Percentiles rank a stretch among this genome's conserved stretches.
phyloP scores from a whole-genome alignment of 2,329 filamentous ascomycete species.

The Aspergillus alliaceus region DNA sequence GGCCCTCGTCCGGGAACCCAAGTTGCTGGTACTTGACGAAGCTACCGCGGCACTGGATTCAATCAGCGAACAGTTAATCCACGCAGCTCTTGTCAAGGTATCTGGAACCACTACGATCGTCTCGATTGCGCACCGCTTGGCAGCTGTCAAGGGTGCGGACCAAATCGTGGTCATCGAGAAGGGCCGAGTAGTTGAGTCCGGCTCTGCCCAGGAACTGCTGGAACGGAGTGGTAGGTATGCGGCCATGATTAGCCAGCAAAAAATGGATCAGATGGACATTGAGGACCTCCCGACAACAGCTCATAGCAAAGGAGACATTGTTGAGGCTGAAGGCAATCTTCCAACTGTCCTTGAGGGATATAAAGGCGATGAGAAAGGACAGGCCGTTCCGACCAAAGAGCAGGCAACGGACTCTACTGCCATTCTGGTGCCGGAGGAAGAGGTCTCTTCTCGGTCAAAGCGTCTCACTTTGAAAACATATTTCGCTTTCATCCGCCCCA shows the following conservation, averaged over 20 bases:
- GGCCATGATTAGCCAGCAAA: constrained; percentile 45
- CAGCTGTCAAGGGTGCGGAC: constrained; percentile 37
- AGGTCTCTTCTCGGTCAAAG: neutral
- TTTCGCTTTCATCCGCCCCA: constrained; percentile 43
- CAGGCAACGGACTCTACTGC: neutral
- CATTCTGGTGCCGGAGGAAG: neutral
- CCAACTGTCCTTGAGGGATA: neutral
- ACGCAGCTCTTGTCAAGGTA: constrained; percentile 30
- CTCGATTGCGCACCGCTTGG: constrained; percentile 39
- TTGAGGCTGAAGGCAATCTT: neutral
- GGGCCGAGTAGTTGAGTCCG: constrained; percentile 35
- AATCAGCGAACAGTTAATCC: constrained; percentile 35
- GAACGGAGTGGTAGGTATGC: constrained; percentile 45
- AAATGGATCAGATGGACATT: constrained; percentile 7
- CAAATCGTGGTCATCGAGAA: constrained; percentile 39
- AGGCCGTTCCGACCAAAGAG: neutral
- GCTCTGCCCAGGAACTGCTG: constrained; percentile 34
- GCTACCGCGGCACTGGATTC: constrained; percentile 40
- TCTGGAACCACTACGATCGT: constrained; percentile 32
- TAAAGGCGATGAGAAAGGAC: neutral
- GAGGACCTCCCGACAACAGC: too few relatives aligned
- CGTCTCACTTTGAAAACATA: neutral
- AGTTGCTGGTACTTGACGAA: constrained; percentile 59
- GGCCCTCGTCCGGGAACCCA: constrained; percentile 80
- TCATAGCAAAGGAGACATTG: neutral